Percentiles rank a stretch among this genome's conserved stretches.
Conservation (phyloP, 2,329 filamentous ascomycete genomes). For the Colletotrichum euphorbiae region DNA sequence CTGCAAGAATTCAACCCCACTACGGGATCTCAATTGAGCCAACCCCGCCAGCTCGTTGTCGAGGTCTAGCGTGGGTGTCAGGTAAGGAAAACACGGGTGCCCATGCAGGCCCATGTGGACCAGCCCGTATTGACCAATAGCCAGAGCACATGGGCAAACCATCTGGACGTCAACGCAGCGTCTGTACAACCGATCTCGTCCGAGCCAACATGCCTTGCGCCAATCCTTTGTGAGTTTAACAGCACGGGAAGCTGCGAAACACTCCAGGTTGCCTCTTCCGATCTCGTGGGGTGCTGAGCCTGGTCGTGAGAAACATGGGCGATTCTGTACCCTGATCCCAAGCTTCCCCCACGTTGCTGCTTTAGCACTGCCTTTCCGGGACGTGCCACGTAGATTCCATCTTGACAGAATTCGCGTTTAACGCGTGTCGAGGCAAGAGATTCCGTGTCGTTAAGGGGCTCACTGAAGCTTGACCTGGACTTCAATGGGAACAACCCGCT, state of each 20-base stretch:
- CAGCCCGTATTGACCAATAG: constrained; percentile 52
- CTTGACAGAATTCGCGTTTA: not conserved
- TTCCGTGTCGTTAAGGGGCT: not conserved
- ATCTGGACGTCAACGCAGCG: constrained; percentile 31
- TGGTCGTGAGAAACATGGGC: not conserved
- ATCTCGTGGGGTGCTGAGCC: constrained; percentile 17
- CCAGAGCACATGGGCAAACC: constrained; percentile 54
- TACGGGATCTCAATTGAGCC: constrained; percentile 28
- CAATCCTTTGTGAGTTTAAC: constrained; percentile 32
- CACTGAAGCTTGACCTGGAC: not conserved
- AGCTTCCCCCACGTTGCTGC: constrained; percentile 9
- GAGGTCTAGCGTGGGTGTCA: constrained; percentile 24
- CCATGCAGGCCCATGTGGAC: constrained; percentile 33
- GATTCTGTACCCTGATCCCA: not conserved
- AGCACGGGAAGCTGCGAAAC: constrained; percentile 29
- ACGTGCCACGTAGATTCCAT: not conserved
- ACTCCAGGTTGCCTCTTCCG: constrained; percentile 16
- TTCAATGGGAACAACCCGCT: not conserved
- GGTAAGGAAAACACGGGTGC: constrained; percentile 27
- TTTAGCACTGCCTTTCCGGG: not conserved
- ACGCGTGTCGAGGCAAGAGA: not conserved
- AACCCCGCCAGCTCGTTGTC: constrained; percentile 33
- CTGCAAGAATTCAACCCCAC: constrained; percentile 34
- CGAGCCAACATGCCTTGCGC: constrained; percentile 32
- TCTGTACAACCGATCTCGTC: constrained; percentile 2